Evolutionary conservation across 306 rosid species (phyloP), one percentile per base, ranked within the genome.

Genomic region (Rosa lucieae): DNA sequence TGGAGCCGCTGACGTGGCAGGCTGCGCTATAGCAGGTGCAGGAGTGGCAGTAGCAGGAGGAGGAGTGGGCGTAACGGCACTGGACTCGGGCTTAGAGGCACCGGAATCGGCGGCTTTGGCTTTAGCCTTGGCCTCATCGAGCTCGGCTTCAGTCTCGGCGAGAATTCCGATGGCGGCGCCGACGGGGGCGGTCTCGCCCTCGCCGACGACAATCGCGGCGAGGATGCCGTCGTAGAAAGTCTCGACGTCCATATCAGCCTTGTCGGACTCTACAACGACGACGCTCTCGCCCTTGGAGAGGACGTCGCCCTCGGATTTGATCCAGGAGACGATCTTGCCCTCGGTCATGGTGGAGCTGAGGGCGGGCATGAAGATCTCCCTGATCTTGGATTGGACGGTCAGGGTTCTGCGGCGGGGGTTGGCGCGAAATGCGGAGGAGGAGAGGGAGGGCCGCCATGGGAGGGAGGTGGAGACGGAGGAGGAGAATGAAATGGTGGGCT

Each of bases 261-360:
- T 93, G 52, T 93, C 97, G 53, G 97, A 93, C 85, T 93, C 97
- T 44, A 93, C 98, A 13, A 93, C 97, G 29, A 93, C 98, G 15
- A 94, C 98, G 55, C 97, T 92, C 79, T 94, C 97, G 12, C 98
- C 98, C 26, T 94, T 94, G 84, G 94, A 82, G 84, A 94, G 94
- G 26, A 79, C 74, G 72, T 94, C 98, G 17, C 98, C 98, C 70
- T 94, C 97, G 49, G 98, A 90, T 81, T 94, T 94, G 55, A 92
- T 26, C 98, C 97, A 94, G 1, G 98, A 94, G 72, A 94, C 97
- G 77, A 94, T 94, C 85, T 92, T 94, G 26, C 98, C 97, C 89
- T 94, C 98, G 3, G 98, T 94, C 98, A 94, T 94, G 69, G 98
- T 94, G 65, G 98, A 94, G 85, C 98, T 94, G 74, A 94, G 97